Evolutionary conservation across 306 rosid species (phyloP), one percentile per base, ranked within the genome.

Genomic region (Corylus heterophylla): DNA sequence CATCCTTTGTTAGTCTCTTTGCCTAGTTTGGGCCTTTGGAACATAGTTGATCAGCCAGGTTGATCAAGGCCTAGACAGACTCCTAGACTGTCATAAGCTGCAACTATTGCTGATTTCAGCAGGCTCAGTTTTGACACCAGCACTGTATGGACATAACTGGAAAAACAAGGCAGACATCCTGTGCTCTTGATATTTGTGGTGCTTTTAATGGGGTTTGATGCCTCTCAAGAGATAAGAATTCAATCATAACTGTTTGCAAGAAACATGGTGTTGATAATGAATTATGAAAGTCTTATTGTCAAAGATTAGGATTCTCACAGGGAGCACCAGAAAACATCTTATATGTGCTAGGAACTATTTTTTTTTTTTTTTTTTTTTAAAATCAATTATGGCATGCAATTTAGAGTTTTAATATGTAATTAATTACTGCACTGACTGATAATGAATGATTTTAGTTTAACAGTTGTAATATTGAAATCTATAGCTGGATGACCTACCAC

Each of bases 381-480:
- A 31, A 31, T 31, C 2, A 13, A 31, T 35, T 3, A 7, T 63
- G 47, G 70, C 70, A 16, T 31, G 27, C 27, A n/a, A 55, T 55
- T 17, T 6, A 12, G 7, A 55, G 54, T 55, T 58, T 20, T 59
- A 20, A 59, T 22, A 25, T 59, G 14, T 67, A 67, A 42, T 37
- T 13, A 7, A 6, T 67, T 67, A 42, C 3, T 42, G 51, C 49
- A 18, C 1, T 7, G 31, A 64, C 45, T 64, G 18, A 71, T 14
- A 2, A 16, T 75, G 71, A 35, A 55, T 50, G 75, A 75, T 66
- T 77, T 70, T 54, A 55, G 27, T 77, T 84, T 67, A 45, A 20
- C 71, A 7, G 2, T 39, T 82, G 27, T 54, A 59, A 11, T 63
- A 17, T 63, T 59, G 27, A 75, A 59, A 63, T 74, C 29, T 52